phyloP scores from a whole-genome alignment of 2,329 filamentous ascomycete species.

The Ophiocordyceps camponoti-saundersi region DNA sequence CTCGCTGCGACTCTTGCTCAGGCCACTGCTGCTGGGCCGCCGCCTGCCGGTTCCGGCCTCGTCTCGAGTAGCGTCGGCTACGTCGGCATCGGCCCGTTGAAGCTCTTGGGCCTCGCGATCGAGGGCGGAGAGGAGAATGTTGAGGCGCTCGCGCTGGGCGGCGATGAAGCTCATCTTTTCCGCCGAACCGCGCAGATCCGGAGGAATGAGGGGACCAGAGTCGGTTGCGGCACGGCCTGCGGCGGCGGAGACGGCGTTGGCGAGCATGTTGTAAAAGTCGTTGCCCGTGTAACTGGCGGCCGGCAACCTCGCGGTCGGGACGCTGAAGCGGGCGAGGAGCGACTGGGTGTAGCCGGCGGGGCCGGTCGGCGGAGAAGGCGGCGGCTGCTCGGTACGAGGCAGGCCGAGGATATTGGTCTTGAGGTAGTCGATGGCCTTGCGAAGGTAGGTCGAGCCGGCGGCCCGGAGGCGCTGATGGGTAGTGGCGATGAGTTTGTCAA shows the following conservation, averaged over 20 bases:
- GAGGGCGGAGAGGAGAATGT: conserved; percentile 57
- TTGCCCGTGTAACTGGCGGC: conserved; percentile 26
- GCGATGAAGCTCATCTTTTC: conserved; percentile 62
- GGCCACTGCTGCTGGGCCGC: conserved; percentile 32
- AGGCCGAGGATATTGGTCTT: conserved; percentile 67
- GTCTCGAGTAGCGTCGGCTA: conserved; percentile 5
- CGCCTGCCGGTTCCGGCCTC: conserved; percentile 20
- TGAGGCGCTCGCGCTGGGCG: conserved; percentile 63
- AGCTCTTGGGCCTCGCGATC: conserved; percentile 60
- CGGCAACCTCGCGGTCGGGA: conserved; percentile 51
- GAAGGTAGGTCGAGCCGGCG: conserved; percentile 61
- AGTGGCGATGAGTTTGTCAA: conserved; percentile 76
- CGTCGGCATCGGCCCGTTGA: conserved; percentile 17
- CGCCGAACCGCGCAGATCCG: conserved; percentile 41
- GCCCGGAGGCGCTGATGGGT: conserved; percentile 63
- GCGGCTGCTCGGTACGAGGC: conserved; percentile 32
- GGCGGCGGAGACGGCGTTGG: conserved; percentile 53
- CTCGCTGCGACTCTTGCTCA: conserved; percentile 74
- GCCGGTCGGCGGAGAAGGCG: conserved; percentile 22
- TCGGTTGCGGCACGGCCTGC: conserved; percentile 18
- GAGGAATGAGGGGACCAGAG: conserved; percentile 52
- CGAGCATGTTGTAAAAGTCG: conserved; percentile 66
- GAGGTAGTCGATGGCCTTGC: conserved; percentile 51
- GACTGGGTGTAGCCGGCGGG: conserved; percentile 54
- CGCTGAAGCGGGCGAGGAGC: conserved; percentile 71